Percentiles rank a stretch among this genome's conserved stretches.
phyloP scores from a whole-genome alignment of 352 stramenopile species.

The Phytophthora parvispora region DNA sequence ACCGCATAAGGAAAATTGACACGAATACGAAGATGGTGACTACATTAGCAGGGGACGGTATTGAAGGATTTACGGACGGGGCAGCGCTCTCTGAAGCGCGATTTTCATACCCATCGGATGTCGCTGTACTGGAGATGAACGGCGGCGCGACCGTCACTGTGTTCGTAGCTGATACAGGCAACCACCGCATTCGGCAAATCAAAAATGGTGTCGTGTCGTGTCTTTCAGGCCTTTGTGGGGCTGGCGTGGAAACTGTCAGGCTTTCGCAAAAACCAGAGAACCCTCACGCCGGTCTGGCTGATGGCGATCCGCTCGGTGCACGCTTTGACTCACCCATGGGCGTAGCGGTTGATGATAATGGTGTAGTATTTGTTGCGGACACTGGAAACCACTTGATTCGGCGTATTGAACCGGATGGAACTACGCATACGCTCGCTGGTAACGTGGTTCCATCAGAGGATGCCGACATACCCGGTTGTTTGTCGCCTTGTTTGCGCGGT shows the following conservation, averaged over 20 bases:
- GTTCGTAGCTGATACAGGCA: slow-evolving; percentile 85
- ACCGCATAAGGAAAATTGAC: slow-evolving; percentile 91
- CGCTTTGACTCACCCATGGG: slow-evolving; percentile 95
- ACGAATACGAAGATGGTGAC: slow-evolving; percentile 48
- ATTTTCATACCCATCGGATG: slow-evolving; percentile 79
- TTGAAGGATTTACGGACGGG: slow-evolving; percentile 59
- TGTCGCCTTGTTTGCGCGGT: slow-evolving; percentile 91
- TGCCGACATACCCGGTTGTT: slow-evolving; percentile 85
- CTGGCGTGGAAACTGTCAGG: slow-evolving; percentile 70
- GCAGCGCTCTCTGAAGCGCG: slow-evolving; percentile 39
- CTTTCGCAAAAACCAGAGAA: slow-evolving; percentile 41
- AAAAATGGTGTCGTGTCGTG: slow-evolving; percentile 80
- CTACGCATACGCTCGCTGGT: slow-evolving; percentile 74
- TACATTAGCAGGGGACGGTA: slow-evolving; percentile 68
- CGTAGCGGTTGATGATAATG: slow-evolving; percentile 81
- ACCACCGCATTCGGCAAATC: slow-evolving; percentile 87
- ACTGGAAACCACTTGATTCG: slow-evolving; percentile 97
- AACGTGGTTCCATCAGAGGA: slow-evolving; percentile 64
- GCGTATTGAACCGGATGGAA: slow-evolving; percentile 74
- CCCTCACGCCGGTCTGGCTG: slow-evolving; percentile 90
- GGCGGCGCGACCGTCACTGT: slow-evolving; percentile 43
- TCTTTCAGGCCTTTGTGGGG: slow-evolving; percentile 90
- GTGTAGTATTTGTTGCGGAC: slow-evolving; percentile 95
- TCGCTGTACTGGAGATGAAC: slow-evolving; percentile 69
- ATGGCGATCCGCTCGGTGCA: slow-evolving; percentile 81